A percentile compares a stretch with the other conserved stretches of the same genome.
These are phyloP conservation scores for Oropetium thomaeum DNA, from an alignment of 176 grass and related monocot species.

Conservation along the genomic window DNA sequence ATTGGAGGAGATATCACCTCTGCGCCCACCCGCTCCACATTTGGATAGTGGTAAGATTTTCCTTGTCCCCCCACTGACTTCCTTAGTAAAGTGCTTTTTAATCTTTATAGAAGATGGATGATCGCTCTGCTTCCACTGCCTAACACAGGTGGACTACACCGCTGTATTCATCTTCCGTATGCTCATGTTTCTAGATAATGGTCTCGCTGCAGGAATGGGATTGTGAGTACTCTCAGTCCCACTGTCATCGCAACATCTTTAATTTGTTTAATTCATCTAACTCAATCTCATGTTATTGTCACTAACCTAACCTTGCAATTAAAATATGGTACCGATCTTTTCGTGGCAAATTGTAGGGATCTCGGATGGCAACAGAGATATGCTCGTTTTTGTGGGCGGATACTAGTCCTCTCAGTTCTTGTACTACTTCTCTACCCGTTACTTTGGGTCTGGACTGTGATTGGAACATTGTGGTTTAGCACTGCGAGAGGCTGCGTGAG, in stretches of 20 bases:
- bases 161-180: constrained; percentile 92
- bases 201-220: constrained; percentile 89
- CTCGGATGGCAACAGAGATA: constrained; percentile 97
- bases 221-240: constrained; percentile 46
- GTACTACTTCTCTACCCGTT: constrained; percentile 93
- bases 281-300: neutral
- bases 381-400: constrained; percentile 90
- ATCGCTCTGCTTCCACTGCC: neutral
- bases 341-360: constrained; percentile 55
- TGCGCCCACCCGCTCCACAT: constrained; percentile 92
- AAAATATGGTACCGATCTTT: constrained; percentile 6
- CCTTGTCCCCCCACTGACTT: neutral
- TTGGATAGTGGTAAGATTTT: constrained; percentile 88
- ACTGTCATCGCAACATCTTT: neutral
- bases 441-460: constrained; percentile 96
- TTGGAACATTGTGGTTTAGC: constrained; percentile 97
- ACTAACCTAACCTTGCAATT: neutral
- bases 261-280: neutral
- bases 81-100: neutral
- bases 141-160: constrained; percentile 80
- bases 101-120: neutral
- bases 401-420: constrained; percentile 79
- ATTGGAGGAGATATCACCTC: constrained; percentile 85
- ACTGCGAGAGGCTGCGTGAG: constrained; percentile 89
- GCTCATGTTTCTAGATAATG: constrained; percentile 94